phyloP scores from a whole-genome alignment of 164 flowering plant species.

The Nymphaea thermarum region DNA sequence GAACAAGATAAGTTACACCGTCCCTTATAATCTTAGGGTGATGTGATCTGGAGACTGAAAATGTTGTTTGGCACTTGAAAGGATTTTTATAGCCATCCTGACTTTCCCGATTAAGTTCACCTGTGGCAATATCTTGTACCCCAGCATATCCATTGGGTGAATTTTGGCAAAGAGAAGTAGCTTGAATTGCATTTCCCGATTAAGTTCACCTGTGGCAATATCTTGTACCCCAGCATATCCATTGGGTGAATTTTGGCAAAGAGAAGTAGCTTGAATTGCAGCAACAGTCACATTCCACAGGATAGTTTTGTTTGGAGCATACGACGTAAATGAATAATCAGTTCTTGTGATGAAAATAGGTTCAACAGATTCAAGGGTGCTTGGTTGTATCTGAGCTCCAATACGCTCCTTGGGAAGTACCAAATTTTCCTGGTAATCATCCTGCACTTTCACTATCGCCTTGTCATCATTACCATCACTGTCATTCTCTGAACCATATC shows the following conservation, averaged over 20 bases:
- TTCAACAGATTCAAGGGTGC: background rate
- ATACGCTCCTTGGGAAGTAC: background rate
- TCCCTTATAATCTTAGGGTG: background rate
- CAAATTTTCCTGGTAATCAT: background rate
- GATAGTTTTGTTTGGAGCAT: constrained; percentile 12
- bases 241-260: background rate
- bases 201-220: background rate
- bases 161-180: too few relatives aligned
- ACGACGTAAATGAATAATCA: constrained; percentile 33
- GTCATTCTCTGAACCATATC: constrained; percentile 8
- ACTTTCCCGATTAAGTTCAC: background rate
- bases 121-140: too few relatives aligned
- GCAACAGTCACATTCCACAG: constrained; percentile 45
- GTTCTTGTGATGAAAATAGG: constrained; percentile 29
- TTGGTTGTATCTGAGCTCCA: background rate
- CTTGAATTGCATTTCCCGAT: constrained; percentile 8
- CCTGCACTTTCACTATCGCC: background rate
- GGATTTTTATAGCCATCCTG: background rate
- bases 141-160: too few relatives aligned
- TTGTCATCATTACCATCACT: background rate
- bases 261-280: constrained; percentile 6
- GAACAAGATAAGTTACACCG: background rate
- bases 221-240: background rate
- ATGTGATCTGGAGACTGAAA: background rate
- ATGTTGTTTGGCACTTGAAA: background rate